phyloP scores from a whole-genome alignment of 1,284 basidiomycete genomes.

The Termitomyces sp. region DNA sequence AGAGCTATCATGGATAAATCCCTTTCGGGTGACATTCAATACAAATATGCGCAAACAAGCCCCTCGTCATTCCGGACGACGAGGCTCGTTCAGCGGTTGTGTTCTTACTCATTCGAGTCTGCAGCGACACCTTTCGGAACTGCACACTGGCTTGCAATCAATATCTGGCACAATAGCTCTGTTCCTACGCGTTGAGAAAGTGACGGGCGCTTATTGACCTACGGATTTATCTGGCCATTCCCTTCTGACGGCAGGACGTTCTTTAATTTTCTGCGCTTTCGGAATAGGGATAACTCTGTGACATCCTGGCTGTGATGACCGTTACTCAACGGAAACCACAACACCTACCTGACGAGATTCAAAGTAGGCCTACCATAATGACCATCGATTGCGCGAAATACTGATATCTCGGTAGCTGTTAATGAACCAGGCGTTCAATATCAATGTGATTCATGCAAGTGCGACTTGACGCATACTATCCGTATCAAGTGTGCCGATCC shows the following conservation, averaged over 20 bases:
- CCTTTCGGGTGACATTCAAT: slow-evolving; percentile 4
- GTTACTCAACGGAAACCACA: slow-evolving; percentile 72
- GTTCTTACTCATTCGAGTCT: neutral
- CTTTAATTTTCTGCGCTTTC: neutral
- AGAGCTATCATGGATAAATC: too few relatives aligned
- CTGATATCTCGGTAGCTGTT: slow-evolving; percentile 41
- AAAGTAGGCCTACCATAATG: slow-evolving; percentile 45
- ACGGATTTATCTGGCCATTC: slow-evolving; percentile 1
- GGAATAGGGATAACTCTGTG: neutral
- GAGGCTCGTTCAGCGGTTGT: slow-evolving; percentile 3
- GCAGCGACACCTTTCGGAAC: neutral
- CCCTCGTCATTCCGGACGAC: slow-evolving; percentile 10
- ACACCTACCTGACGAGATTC: slow-evolving; percentile 68
- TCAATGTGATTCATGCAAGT: slow-evolving; percentile 67
- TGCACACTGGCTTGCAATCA: neutral
- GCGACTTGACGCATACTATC: slow-evolving; percentile 83
- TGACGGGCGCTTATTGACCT: slow-evolving; percentile 6
- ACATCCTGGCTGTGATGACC: slow-evolving; percentile 44
- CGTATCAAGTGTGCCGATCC: slow-evolving; percentile 88
- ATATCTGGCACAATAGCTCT: neutral
- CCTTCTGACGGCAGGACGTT: slow-evolving; percentile 1
- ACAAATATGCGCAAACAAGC: slow-evolving; percentile 11
- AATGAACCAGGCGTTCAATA: slow-evolving; percentile 76
- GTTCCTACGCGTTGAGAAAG: slow-evolving; percentile 1
- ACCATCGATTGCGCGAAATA: slow-evolving; percentile 16